A percentile compares a stretch with the other conserved stretches of the same genome.
These are phyloP conservation scores for Monosporascus sp. DNA, from an alignment of 2,329 filamentous ascomycete genomes.

Conservation along the genomic window DNA sequence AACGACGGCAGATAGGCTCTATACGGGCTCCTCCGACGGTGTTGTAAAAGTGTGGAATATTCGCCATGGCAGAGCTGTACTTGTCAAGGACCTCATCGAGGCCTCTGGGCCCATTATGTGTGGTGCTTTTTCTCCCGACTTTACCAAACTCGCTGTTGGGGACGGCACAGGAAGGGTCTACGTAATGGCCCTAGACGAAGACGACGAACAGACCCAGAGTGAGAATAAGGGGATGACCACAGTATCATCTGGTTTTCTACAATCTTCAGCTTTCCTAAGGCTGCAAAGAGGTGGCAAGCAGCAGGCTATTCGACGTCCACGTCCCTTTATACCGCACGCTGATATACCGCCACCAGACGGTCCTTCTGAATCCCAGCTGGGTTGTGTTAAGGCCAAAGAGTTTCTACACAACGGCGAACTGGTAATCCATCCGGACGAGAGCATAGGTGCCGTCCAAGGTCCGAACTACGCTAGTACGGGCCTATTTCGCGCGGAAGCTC, in stretches of 20 bases:
- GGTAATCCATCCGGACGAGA: slow-evolving; percentile 35
- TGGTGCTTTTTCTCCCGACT: slow-evolving; percentile 54
- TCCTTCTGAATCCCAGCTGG: slow-evolving; percentile 16
- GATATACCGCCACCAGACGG: slow-evolving; percentile 39
- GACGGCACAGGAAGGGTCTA: slow-evolving; percentile 58
- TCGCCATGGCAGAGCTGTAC: slow-evolving; percentile 35
- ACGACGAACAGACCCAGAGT: slow-evolving; percentile 30
- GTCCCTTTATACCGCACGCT: slow-evolving; percentile 44
- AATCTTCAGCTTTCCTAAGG: slow-evolving; percentile 18
- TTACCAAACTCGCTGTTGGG: slow-evolving; percentile 50
- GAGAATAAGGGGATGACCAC: slow-evolving; percentile 11
- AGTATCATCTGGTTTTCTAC: slow-evolving; percentile 12
- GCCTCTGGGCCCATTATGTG: slow-evolving; percentile 51
- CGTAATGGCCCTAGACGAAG: slow-evolving; percentile 44
- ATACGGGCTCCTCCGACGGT: slow-evolving; percentile 60
- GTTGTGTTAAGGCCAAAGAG: slow-evolving; percentile 18
- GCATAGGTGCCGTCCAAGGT: slow-evolving; percentile 52
- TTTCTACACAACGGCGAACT: slow-evolving; percentile 39
- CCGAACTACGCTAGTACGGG: slow-evolving; percentile 41
- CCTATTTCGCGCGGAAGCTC: slow-evolving; percentile 44
- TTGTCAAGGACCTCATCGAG: slow-evolving; percentile 49
- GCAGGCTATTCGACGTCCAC: slow-evolving; percentile 38
- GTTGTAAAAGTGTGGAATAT: slow-evolving; percentile 60
- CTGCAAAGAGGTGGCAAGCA: slow-evolving; percentile 28
- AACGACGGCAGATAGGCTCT: slow-evolving; percentile 49